Evolutionary conservation across 176 grass and related monocot genomes (phyloP), one percentile per base, ranked within the genome.

Genomic region (Secale cereale): DNA sequence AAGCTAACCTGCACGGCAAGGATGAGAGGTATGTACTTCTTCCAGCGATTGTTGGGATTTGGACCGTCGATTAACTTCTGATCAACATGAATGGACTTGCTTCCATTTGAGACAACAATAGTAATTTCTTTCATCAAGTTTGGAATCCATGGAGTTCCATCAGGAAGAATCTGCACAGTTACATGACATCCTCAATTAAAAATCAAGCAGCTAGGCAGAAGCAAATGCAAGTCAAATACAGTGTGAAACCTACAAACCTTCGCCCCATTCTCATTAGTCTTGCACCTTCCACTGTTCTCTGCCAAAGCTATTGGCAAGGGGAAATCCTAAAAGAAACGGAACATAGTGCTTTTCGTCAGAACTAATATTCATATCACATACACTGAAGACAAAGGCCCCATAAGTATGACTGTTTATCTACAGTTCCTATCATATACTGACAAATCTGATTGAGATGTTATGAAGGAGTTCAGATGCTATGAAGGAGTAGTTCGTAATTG

Each of bases 251-350:
- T 68, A 70, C 85, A 88, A 78, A 96, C 94, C 94, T 99, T 99
- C 76, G 94, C 93, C 8, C 88, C 97, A 52, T 86, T 84, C 56
- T 92, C 97, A 84, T 92, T 96, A 74, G 91, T 84, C 60, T 93
- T 99, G 97, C 93, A 99, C 88, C 91, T 94, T 86, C 97, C 91
- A 56, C 91, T 96, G 83, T 99, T 96, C 86, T 99, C 91, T 27
- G 96, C 91, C 76, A 99, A 86, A 69, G 89, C 90, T 78, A 96
- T 77, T 60, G 93, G 93, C 81, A 94, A 85, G 15, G 78, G 73
- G 54, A 78, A 90, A 81, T 93, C 93, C 97, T 96, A 81, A 61
- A 62, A 91, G 26, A 57, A 81, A 14, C 32, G 83, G 22, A 87
- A 41, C 45, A 71, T 32, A 27, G 19, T 36, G 19, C 31, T 75